Evolutionary conservation across 495 filamentous ascomycete genomes (phyloP).

Genomic region (Aspergillus diversus): DNA sequence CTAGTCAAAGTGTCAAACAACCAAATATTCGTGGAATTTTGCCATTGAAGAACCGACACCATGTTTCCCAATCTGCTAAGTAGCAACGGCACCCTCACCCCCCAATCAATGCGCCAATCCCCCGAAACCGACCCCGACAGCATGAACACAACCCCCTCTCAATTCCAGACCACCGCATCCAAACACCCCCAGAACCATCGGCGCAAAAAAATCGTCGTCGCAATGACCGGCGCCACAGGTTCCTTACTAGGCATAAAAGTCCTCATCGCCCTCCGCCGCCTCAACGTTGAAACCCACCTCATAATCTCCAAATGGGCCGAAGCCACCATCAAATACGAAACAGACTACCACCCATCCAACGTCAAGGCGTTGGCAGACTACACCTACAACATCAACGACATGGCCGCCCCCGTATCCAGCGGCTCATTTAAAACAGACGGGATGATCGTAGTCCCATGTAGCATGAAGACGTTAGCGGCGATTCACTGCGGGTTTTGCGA

Average conservation of each 20-base stretch:
- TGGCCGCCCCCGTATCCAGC: slow-evolving; percentile 39
- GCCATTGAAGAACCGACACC: background rate
- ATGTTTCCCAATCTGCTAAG: slow-evolving; percentile 13
- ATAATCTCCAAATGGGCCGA: slow-evolving; percentile 49
- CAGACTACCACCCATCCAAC: slow-evolving; percentile 37
- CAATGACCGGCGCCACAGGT: slow-evolving; percentile 48
- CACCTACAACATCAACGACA: slow-evolving; percentile 42
- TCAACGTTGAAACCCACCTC: slow-evolving; percentile 48
- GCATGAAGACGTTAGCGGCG: slow-evolving; percentile 45
- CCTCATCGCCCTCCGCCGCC: slow-evolving; percentile 38
- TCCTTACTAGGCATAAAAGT: slow-evolving; percentile 41
- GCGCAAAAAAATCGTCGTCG: slow-evolving; percentile 37
- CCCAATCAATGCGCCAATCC: slow-evolving; percentile 18
- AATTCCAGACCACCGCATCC: background rate
- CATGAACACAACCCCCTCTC: slow-evolving; percentile 3
- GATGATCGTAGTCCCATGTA: slow-evolving; percentile 47
- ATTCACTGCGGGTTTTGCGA: slow-evolving; percentile 39
- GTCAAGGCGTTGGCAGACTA: slow-evolving; percentile 43
- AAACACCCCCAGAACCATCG: background rate
- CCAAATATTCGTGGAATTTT: background rate
- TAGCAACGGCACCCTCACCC: slow-evolving; percentile 22
- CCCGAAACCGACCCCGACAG: slow-evolving; percentile 13
- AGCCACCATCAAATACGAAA: slow-evolving; percentile 48
- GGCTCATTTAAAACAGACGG: slow-evolving; percentile 44
- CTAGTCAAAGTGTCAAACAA: too few relatives aligned